Evolutionary conservation across 352 stramenopile genomes (phyloP).

Genomic region (Bremia lactucae): DNA sequence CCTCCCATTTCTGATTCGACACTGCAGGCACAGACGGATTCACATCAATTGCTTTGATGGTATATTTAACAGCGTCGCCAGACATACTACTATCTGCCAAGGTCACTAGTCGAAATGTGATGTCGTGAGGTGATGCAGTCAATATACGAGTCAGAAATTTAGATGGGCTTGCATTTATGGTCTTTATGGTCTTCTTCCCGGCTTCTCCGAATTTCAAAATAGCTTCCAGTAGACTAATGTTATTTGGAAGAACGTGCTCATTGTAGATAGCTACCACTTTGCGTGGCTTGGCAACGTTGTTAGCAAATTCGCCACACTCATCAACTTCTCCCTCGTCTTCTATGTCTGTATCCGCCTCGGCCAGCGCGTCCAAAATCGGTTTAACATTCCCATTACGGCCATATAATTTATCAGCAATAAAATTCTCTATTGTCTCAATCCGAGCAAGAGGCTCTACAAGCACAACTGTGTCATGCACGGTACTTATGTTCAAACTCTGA

Average conservation of each 20-base stretch:
- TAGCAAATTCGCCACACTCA: slow-evolving; percentile 17
- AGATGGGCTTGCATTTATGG: neutral
- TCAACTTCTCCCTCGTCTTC: slow-evolving; percentile 18
- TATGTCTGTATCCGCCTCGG: slow-evolving; percentile 5
- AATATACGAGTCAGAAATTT: slow-evolving; percentile 21
- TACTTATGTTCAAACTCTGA: slow-evolving; percentile 27
- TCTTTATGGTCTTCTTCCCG: slow-evolving; percentile 2
- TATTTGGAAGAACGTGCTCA: slow-evolving; percentile 17
- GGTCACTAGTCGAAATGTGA: slow-evolving; percentile 42
- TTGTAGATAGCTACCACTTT: slow-evolving; percentile 36
- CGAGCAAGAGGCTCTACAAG: slow-evolving; percentile 63
- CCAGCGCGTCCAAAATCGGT: slow-evolving; percentile 27
- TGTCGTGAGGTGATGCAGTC: slow-evolving; percentile 35
- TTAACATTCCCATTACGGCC: slow-evolving; percentile 13
- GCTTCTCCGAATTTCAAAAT: slow-evolving; percentile 39
- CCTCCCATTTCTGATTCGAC: slow-evolving; percentile 32
- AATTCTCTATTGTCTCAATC: slow-evolving; percentile 72
- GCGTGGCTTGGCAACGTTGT: slow-evolving; percentile 21
- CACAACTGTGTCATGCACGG: slow-evolving; percentile 58
- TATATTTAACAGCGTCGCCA: neutral
- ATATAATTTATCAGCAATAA: slow-evolving; percentile 61
- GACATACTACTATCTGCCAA: slow-evolving; percentile 3
- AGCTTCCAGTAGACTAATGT: slow-evolving; percentile 59
- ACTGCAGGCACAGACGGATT: neutral
- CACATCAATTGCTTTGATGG: neutral